A percentile compares a stretch with the other conserved stretches of the same genome.
Conservation (phyloP, 345 rosid species). For the Eucalyptus regnans region DNA sequence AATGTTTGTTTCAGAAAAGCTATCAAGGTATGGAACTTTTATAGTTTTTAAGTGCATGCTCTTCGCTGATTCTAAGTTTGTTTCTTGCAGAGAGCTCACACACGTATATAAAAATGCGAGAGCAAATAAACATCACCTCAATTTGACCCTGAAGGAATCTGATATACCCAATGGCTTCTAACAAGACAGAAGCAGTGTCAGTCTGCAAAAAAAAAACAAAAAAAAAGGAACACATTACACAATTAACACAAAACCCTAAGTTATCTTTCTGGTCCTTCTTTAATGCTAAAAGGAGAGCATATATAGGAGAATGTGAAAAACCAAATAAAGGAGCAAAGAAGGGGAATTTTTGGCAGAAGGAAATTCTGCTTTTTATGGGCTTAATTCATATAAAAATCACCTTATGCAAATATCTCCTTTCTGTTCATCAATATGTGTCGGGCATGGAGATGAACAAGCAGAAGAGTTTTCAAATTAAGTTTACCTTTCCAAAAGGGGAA, state of each 20-base stretch:
- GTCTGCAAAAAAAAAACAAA: constrained; percentile 76
- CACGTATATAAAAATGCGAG: background rate
- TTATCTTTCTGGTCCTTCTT: background rate
- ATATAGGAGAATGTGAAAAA: background rate
- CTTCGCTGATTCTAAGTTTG: background rate
- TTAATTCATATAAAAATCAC: background rate
- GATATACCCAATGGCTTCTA: constrained; percentile 98
- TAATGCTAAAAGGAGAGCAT: background rate
- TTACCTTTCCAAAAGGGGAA: constrained; percentile 96
- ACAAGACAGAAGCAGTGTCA: constrained; percentile 99
- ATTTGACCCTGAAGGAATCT: constrained; percentile 99
- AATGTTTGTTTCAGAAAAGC: background rate
- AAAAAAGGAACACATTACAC: background rate
- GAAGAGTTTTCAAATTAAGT: background rate
- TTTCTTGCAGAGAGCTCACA: background rate
- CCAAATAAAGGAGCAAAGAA: background rate
- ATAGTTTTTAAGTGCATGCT: background rate
- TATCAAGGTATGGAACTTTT: background rate
- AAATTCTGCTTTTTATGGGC: background rate
- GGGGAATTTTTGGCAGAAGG: background rate
- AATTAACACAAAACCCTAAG: constrained; percentile 9
- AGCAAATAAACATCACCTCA: constrained; percentile 58
- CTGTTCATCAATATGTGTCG: background rate
- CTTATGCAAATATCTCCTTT: background rate
- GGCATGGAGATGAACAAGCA: background rate